Conservation (phyloP, 1,284 basidiomycete species). For the Cyathus olla region DNA sequence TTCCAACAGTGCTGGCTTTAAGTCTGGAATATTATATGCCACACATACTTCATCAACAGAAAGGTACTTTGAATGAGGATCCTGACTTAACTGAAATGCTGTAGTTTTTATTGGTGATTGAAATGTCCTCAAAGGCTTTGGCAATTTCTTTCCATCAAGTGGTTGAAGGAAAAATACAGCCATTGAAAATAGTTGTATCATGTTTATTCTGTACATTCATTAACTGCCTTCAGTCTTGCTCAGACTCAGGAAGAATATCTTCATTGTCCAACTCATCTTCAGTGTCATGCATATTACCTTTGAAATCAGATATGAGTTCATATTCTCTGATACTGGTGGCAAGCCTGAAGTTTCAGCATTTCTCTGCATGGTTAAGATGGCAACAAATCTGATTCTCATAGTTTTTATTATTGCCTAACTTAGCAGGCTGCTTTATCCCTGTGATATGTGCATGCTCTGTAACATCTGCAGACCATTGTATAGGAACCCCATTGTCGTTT, state of each 20-base stretch:
- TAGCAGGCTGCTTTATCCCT: constrained; percentile 35
- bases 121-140: constrained; percentile 17
- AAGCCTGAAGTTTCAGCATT: constrained; percentile 34
- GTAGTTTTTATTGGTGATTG: background rate
- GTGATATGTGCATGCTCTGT: constrained; percentile 43
- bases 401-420: constrained; percentile 30
- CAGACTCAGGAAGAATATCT: background rate
- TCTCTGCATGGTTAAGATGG: constrained; percentile 32
- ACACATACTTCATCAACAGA: constrained; percentile 27
- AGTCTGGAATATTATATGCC: constrained; percentile 31
- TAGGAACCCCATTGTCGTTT: constrained; percentile 22
- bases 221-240: background rate
- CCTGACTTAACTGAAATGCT: constrained; percentile 31
- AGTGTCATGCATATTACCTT: background rate
- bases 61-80: constrained; percentile 16
- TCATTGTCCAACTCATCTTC: background rate
- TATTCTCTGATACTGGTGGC: constrained; percentile 20
- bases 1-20: constrained; percentile 31
- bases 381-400: constrained; percentile 40
- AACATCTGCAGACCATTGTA: constrained; percentile 42
- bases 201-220: background rate
- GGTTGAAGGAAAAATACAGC: constrained; percentile 7
- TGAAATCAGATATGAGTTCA: no score
- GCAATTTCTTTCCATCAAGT: constrained; percentile 1
- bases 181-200: constrained; percentile 18